Evolutionary conservation across 352 stramenopile genomes (phyloP).

Genomic region (Pilasporangium apinafurcum): DNA sequence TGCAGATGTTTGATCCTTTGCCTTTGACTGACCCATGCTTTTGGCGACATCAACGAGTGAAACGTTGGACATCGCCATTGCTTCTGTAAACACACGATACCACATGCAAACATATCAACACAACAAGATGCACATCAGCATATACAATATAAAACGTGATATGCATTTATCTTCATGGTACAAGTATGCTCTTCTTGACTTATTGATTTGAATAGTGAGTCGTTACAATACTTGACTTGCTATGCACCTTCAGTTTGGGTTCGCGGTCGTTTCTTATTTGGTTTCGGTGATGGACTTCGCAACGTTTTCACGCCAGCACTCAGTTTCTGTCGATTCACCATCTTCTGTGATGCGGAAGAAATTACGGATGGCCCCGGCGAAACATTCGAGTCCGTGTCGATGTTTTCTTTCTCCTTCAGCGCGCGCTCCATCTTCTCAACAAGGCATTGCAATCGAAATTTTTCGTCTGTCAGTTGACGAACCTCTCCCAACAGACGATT

Average conservation of each 20-base stretch:
- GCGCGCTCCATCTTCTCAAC: conserved; percentile 37
- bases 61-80: conserved; percentile 1
- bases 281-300: conserved; percentile 12
- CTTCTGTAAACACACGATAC: background rate
- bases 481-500: conserved; percentile 72
- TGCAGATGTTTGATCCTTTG: too few relatives aligned
- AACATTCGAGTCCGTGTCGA: conserved; percentile 17
- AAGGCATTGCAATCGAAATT: conserved; percentile 39
- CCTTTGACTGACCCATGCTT: conserved; percentile 18
- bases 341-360: conserved; percentile 9
- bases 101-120: background rate
- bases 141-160: background rate
- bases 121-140: background rate
- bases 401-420: conserved; percentile 73
- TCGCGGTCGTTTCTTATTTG: conserved; percentile 31
- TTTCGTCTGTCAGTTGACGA: conserved; percentile 54
- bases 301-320: conserved; percentile 9
- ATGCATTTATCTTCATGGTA: background rate
- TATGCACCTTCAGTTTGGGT: conserved; percentile 9
- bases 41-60: conserved; percentile 51
- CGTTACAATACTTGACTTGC: conserved; percentile 3
- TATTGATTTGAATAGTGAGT: conserved; percentile 2
- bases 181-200: conserved; percentile 2
- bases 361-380: conserved; percentile 8
- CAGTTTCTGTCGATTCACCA: conserved; percentile 10